These are phyloP conservation scores for Phytopythium mirpurense DNA, from an alignment of 352 stramenopile genomes.

Conservation along the genomic window DNA sequence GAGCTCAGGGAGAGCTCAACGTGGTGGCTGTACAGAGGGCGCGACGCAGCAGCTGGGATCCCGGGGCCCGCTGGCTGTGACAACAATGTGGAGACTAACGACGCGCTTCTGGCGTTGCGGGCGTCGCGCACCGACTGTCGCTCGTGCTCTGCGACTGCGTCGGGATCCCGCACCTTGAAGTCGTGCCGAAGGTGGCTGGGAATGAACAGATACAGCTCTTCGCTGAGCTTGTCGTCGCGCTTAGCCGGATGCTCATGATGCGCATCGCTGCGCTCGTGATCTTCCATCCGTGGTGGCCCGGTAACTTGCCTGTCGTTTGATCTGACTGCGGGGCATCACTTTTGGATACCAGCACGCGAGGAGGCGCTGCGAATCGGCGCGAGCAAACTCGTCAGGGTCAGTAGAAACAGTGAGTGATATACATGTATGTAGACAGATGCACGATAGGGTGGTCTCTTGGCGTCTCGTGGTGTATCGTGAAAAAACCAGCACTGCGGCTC, in stretches of 20 bases:
- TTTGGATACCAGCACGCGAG: too few species aligned
- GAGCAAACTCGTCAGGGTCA: too few species aligned
- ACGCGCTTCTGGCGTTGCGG: slow-evolving; percentile 45
- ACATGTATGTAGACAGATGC: background rate
- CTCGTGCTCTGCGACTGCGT: slow-evolving; percentile 6
- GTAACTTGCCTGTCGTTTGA: too few species aligned
- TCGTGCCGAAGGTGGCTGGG: slow-evolving; percentile 39
- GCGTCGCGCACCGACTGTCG: slow-evolving; percentile 24
- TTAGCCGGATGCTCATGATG: slow-evolving; percentile 2
- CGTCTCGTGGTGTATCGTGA: too few species aligned
- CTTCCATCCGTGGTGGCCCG: background rate
- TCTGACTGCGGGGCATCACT: too few species aligned
- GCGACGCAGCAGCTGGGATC: background rate
- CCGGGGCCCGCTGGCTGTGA: background rate
- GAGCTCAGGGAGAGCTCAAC: slow-evolving; percentile 50
- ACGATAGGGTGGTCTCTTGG: background rate
- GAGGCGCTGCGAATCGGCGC: too few species aligned
- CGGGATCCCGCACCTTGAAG: slow-evolving; percentile 26
- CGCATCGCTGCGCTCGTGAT: background rate
- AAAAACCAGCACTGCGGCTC: background rate
- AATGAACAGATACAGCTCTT: slow-evolving; percentile 37
- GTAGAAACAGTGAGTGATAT: background rate
- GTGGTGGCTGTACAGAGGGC: slow-evolving; percentile 39
- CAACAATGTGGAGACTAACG: slow-evolving; percentile 31
- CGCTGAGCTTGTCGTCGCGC: slow-evolving; percentile 2